Percentiles rank a stretch among this genome's conserved stretches.
Conservation (phyloP, 164 flowering plant species). For the Aristolochia fimbriata region DNA sequence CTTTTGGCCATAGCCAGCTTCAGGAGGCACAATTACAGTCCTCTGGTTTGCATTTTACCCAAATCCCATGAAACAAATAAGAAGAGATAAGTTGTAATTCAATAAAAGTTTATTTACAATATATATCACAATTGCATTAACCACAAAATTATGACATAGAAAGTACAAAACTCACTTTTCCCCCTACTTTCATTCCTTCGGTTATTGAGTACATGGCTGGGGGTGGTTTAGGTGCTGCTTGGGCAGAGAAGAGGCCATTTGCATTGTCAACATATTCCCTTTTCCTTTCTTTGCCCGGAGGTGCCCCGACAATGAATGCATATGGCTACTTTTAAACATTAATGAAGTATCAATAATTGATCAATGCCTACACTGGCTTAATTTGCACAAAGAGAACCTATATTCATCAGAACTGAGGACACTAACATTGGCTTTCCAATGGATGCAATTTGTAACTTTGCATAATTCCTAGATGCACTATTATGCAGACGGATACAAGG, state of each 20-base stretch:
- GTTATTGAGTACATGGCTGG: conserved; percentile 68
- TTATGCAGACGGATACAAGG: background rate
- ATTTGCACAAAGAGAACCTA: background rate
- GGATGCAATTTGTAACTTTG: no score
- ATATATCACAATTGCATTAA: background rate
- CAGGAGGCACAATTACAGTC: conserved; percentile 87
- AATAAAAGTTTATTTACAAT: background rate
- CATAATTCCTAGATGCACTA: background rate
- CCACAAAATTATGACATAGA: background rate
- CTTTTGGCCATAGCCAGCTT: conserved; percentile 77
- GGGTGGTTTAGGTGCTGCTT: conserved; percentile 95
- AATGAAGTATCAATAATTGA: background rate
- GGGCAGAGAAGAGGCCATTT: conserved; percentile 93
- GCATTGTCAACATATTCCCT: conserved; percentile 83
- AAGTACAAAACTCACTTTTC: conserved; percentile 40
- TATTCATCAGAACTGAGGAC: background rate
- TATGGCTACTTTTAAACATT: conserved; percentile 55
- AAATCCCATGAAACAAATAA: no score
- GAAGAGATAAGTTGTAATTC: background rate
- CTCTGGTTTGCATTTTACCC: conserved; percentile 34
- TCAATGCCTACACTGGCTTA: no score
- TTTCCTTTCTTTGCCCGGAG: conserved; percentile 88
- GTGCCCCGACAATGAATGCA: conserved; percentile 77
- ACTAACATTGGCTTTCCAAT: no score
- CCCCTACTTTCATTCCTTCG: conserved; percentile 94